Evolutionary conservation across 768 basidiomycete genomes (phyloP), one percentile per base, ranked within the genome.

Genomic region (Candolleomyces eurysporus): DNA sequence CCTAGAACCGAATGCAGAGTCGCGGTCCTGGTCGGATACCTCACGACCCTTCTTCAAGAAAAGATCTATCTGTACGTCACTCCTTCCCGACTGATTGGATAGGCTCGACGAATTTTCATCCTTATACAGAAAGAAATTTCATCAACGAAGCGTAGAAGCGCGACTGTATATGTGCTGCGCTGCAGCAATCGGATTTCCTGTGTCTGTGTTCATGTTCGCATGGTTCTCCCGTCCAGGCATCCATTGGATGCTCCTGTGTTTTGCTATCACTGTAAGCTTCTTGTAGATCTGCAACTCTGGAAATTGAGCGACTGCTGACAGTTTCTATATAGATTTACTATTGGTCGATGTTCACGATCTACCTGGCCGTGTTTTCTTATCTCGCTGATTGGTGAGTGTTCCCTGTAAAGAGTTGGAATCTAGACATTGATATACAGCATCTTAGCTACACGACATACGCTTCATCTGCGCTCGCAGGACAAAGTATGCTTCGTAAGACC

Each of bases 171-270:
- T 76, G 17, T 78, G 84, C 14, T 83, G 82, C 58, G 67, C 74
- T 6, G 83, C 83, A 0, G 79, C 76, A 0, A 48, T 84, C 48
- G 61, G 81, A 17, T 79, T 85, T 52, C 85, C 86, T 0, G 64
- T 68, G 0, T 81, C 80, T n/a, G 85, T 87, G 77, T 82, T 89
- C 72, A 81, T 89, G 57, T 90, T 85, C 63, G 87, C 86, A 0
- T 90, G 87, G 85, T 84, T 84, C 4, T 79, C 84, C 8, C 80
- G 72, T 61, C 63, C 78, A 1, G 61, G 63, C n/a, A 77, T 88
- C 2, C 78, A 76, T 52, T 90, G 87, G 88, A 80, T 84, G 32
- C 82, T 75, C 0, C 78, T 81, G 0, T 72, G 74, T 22, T 79
- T 87, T 31, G 86, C 82, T 10, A 72, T 87, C 5, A 68, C 69